Evolutionary conservation across 495 filamentous ascomycete genomes (phyloP), one percentile per base, ranked within the genome.

Genomic region (Aspergillus bertholletiae): DNA sequence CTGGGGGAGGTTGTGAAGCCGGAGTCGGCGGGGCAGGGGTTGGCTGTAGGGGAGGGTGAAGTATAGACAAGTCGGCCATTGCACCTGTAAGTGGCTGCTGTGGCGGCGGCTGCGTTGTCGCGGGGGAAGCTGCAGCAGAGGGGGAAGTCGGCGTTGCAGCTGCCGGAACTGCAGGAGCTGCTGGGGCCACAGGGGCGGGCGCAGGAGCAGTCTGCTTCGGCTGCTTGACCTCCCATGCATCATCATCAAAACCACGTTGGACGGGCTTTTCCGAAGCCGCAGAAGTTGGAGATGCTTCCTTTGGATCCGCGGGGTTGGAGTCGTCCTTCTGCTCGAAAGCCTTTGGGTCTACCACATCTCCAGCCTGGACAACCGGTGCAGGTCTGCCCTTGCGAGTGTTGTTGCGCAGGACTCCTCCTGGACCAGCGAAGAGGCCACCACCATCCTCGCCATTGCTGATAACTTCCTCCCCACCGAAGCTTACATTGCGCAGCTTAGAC

Each of bases 141-240:
- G 71, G 49, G 47, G 73, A 47, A 52, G 71, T 56, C 6, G 49
- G 39, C 8, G 70, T 39, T 27, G 66, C 55, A 30, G 64, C 49
- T 46, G 41, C 69, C 43, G 52, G 77, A 21, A 63, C 52, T 27
- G 63, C 56, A 6, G 62, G n/a, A n/a, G n/a, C n/a, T n/a, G n/a
- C n/a, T n/a, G n/a, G n/a, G n/a, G n/a, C n/a, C n/a, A n/a, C 46
- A 7, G 68, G 41, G 63, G 57, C 53, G 17, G 70, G 35, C 66
- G 64, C 49, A 61, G 69, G 23, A 46, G 69, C 56, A 3, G 74
- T 66, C 57, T 85, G 81, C 67, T 85, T 89, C n/a, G 89, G 79
- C n/a, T 92, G 89, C 74, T 97, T 97, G 8, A 94, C 86, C 64
- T 92, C 89, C 94, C 94, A 99, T 24, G 95, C 95, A 76, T 97